A percentile compares a stretch with the other conserved stretches of the same genome.
Evolutionary conservation across 192 early-diverging fungal genomes (phyloP).

Genomic region (Gryganskiella cystojenkinii): DNA sequence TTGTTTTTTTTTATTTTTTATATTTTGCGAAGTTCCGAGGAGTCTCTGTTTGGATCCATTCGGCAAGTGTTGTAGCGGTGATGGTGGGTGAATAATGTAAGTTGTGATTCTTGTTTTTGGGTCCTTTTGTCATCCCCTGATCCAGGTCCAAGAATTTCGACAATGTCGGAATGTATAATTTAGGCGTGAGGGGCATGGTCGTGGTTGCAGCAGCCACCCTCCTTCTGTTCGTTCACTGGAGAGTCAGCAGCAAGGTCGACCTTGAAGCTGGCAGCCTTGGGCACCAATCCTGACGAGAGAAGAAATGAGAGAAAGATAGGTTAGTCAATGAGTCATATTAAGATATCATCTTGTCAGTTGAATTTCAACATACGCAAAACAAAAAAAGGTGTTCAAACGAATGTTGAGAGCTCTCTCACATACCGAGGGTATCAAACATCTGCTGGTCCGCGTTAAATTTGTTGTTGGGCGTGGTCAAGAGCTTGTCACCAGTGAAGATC

Average conservation of each 20-base stretch:
- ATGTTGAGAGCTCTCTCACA: background rate
- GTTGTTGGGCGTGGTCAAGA: constrained; percentile 86
- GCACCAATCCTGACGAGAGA: constrained; percentile 29
- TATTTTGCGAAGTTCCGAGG: no score
- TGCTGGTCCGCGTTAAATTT: constrained; percentile 72
- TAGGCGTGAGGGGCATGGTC: constrained; percentile 12
- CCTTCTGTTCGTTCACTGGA: constrained; percentile 25
- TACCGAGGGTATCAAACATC: constrained; percentile 77
- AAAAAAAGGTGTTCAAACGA: background rate
- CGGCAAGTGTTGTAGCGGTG: no score
- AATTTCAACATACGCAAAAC: background rate
- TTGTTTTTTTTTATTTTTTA: no score
- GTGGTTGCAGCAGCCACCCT: constrained; percentile 43
- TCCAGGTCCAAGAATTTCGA: no score
- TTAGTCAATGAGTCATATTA: background rate
- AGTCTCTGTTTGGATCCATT: no score
- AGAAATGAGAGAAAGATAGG: constrained; percentile 1
- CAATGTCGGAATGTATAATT: background rate
- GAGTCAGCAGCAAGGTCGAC: constrained; percentile 44
- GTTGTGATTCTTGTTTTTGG: no score
- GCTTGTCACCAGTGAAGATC: constrained; percentile 86
- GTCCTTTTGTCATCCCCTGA: no score
- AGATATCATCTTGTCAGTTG: background rate
- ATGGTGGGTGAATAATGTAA: no score
- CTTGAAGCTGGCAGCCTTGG: constrained; percentile 54